Base-by-base conservation (phyloP, 495 filamentous ascomycete species). In the Bryoglossum gracile region DNA sequence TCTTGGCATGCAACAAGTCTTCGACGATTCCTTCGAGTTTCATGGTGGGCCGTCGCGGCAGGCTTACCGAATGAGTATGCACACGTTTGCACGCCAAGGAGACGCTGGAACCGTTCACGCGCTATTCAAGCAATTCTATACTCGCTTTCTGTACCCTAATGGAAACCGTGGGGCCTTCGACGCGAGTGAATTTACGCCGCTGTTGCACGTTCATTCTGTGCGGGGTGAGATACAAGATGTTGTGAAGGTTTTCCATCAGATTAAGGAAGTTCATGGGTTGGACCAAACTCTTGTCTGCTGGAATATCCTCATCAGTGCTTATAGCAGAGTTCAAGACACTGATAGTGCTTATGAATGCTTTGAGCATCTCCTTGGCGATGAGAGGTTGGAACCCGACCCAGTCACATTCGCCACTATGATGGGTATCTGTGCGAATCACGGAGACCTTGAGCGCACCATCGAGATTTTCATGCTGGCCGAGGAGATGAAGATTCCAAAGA, bases 231-330 rank as follows among this genome's bases (percentile, higher is more conserved):
- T 82, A 1, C 50, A 63, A 16, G 71, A 76, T 30, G 78, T 82
- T 9, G 55, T 68, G 3, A 57, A 65, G 8, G 74, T 82, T 43
- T 89, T 95, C 42, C 39, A 78, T 21, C 66, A 76, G 8, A 71
- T 87, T 2, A 53, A 61, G 10, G 57, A 63, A 1, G 71, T 77
- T 38, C 79, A 80, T 48, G 65, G 69, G 0, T 54, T 86, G 11
- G 41, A 66, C 14, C 81, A 78, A 16, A 74, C 75, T 51, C 61
- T 65, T 0, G 51, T 66, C 10, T 76, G 74, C 35, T 94, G 82
- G 80, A 95, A 96, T 58, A 82, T 84, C 23, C 60, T 95, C 25
- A 67, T 98, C 13, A 75, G 82, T 49, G 86, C 87, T 3, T 72
- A 88, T 62, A 66, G 69, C 1, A 79, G 78, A 55, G 76, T 75